Evolutionary conservation across 805 yeast genomes (phyloP).

Genomic region (Candida vartiovaarae): DNA sequence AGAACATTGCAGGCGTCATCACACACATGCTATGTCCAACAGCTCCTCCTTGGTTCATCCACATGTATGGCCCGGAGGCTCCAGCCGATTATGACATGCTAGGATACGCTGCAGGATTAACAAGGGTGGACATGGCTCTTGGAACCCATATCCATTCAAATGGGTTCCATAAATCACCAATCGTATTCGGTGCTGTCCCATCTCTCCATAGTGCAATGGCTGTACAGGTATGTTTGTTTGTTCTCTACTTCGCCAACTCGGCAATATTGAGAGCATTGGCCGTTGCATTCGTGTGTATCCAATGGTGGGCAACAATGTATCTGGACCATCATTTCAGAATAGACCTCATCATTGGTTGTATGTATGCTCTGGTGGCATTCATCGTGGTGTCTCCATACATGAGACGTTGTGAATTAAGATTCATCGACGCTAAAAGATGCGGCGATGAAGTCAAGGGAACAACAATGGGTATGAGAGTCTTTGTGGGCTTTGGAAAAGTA

Average conservation of each 20-base stretch:
- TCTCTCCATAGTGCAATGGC: slow-evolving; percentile 65
- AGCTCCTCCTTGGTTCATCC: slow-evolving; percentile 73
- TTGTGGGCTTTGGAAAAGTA: slow-evolving; percentile 35
- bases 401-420: slow-evolving; percentile 26
- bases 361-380: slow-evolving; percentile 42
- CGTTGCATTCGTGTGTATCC: slow-evolving; percentile 40
- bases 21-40: slow-evolving; percentile 61
- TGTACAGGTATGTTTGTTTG: slow-evolving; percentile 32
- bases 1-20: slow-evolving; percentile 50
- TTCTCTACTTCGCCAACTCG: slow-evolving; percentile 35
- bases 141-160: slow-evolving; percentile 54
- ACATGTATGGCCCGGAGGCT: slow-evolving; percentile 48
- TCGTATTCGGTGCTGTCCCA: slow-evolving; percentile 62
- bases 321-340: slow-evolving; percentile 67
- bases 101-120: slow-evolving; percentile 67
- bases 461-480: slow-evolving; percentile 63
- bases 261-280: slow-evolving; percentile 25
- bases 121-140: slow-evolving; percentile 54
- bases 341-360: slow-evolving; percentile 49
- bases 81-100: slow-evolving; percentile 53
- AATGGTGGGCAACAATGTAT: slow-evolving; percentile 75
- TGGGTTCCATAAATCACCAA: slow-evolving; percentile 62
- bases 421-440: slow-evolving; percentile 27
- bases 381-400: slow-evolving; percentile 31
- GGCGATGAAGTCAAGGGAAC: slow-evolving; percentile 35